A percentile compares a stretch with the other conserved stretches of the same genome.
phyloP scores from a whole-genome alignment of 768 basidiomycete species.

The Termitomyces sp. region DNA sequence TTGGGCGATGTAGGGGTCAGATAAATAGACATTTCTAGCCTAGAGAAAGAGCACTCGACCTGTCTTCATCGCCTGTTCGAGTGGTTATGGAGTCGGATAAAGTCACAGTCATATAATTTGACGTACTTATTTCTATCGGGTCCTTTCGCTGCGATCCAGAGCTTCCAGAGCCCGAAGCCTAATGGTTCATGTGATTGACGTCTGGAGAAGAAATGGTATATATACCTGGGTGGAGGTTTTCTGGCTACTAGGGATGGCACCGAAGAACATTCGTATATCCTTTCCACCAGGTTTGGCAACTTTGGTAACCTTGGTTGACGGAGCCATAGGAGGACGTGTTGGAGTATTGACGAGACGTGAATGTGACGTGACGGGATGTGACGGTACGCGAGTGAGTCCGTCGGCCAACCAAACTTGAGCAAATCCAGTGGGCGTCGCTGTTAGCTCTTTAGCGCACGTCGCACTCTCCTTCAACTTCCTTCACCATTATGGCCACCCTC shows the following conservation, averaged over 20 bases:
- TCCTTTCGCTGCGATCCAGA: conserved; percentile 15
- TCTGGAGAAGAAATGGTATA: not conserved
- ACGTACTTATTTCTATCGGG: conserved; percentile 27
- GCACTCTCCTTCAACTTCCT: conserved; percentile 3
- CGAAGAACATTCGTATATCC: conserved; percentile 38
- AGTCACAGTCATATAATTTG: not conserved
- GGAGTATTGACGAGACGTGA: not conserved
- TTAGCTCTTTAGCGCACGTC: conserved; percentile 1
- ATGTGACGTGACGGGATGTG: conserved; percentile 4
- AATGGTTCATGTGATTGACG: not conserved
- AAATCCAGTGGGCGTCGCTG: not conserved
- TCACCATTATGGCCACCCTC: conserved; percentile 22
- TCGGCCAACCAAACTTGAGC: not conserved
- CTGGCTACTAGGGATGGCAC: conserved; percentile 13
- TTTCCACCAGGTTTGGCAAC: conserved; percentile 27
- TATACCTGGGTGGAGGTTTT: conserved; percentile 8
- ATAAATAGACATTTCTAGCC: not conserved
- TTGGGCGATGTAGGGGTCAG: not conserved
- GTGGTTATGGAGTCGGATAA: not conserved
- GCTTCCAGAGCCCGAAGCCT: conserved; percentile 8
- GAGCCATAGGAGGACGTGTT: conserved; percentile 13
- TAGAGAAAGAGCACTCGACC: not conserved
- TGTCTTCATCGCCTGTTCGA: not conserved
- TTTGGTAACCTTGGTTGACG: conserved; percentile 21
- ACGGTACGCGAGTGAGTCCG: not conserved